Evolutionary conservation across 768 basidiomycete species (phyloP), one percentile per base, ranked within the genome.

Genomic region (Boletus pseudopeckii): DNA sequence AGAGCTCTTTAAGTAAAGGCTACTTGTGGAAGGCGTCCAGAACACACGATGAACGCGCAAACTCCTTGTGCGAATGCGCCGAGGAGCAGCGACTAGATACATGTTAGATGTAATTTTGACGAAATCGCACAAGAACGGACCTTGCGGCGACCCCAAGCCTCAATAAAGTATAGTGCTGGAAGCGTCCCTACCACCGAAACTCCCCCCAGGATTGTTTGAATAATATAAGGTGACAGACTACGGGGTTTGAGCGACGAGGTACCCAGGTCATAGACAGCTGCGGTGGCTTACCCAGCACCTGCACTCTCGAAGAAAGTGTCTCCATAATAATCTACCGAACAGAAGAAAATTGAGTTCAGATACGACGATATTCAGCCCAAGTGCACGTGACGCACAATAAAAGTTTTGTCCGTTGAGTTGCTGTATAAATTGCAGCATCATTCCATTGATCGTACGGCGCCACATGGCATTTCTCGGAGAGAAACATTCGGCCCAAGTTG

Each of bases 401-500:
- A 88, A 89, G 65, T 88, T 90, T 68, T 91, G 88, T 14, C 87
- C 88, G 53, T 90, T 87, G 30, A 90, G 69, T 59, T 90, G 88
- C 59, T 90, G 88, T 48, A 91, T 82, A 63, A 90, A 89, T 58
- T 88, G 87, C 41, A 88, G 68, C 83, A 88, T 87, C 83, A 88
- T 87, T n/a, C 88, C 87, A 55, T 89, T 90, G 33, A 75, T 65
- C 14, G 88, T 90, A 50, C 89, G 78, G 68, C 83, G 85, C 82
- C 86, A 88, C 40, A 90, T 68, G 61, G 76, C 71, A 59, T 88
- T 86, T 41, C 81, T 70, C 5, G 77, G 75, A 1, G 85, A 84
- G 76, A 91, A 90, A 68, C 87, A 88, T 65, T 91, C 89, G 26
- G 76, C 40, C 88, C 88, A 91, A 0, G 83, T 85, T 2, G 87